phyloP scores from a whole-genome alignment of 2,329 filamentous ascomycete genomes.

The Monosporascus sp. region DNA sequence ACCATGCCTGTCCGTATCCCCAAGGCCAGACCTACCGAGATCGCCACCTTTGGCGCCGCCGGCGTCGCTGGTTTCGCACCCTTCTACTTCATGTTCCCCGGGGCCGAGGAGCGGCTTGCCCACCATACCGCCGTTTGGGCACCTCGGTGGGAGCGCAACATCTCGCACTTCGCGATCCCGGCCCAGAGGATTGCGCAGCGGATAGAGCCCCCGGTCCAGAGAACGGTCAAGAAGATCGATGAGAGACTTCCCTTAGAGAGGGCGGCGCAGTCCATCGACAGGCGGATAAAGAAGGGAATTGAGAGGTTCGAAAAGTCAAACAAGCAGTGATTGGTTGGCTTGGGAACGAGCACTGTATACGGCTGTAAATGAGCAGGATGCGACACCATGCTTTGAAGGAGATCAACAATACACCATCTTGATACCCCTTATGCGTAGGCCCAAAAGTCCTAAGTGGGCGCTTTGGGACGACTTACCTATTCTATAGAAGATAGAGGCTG shows the following conservation, averaged over 20 bases:
- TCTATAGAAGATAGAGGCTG: no score
- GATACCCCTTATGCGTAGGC: no score
- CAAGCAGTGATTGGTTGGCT: neutral
- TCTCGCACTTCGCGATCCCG: constrained; percentile 46
- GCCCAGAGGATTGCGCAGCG: constrained; percentile 43
- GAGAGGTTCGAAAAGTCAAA: constrained; percentile 22
- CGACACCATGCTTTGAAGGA: neutral
- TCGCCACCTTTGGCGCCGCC: constrained; percentile 48
- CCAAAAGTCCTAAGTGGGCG: no score
- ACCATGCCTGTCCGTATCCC: constrained; percentile 50
- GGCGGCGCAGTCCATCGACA: constrained; percentile 44
- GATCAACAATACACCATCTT: neutral
- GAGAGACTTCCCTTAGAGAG: constrained; percentile 44
- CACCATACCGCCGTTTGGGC: constrained; percentile 53
- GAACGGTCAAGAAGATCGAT: constrained; percentile 41
- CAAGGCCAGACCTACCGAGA: constrained; percentile 41
- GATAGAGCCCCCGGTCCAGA: constrained; percentile 42
- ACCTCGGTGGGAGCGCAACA: constrained; percentile 54
- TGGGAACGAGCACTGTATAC: neutral
- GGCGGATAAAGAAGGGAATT: constrained; percentile 42
- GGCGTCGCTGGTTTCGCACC: constrained; percentile 50
- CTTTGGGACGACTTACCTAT: no score
- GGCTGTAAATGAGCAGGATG: neutral
- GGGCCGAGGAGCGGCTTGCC: constrained; percentile 49
- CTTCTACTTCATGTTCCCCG: constrained; percentile 53